Percentiles rank a stretch among this genome's conserved stretches.
These are phyloP conservation scores for Cladosporium sp. DNA, from an alignment of 2,329 filamentous ascomycete species.

Conservation along the genomic window DNA sequence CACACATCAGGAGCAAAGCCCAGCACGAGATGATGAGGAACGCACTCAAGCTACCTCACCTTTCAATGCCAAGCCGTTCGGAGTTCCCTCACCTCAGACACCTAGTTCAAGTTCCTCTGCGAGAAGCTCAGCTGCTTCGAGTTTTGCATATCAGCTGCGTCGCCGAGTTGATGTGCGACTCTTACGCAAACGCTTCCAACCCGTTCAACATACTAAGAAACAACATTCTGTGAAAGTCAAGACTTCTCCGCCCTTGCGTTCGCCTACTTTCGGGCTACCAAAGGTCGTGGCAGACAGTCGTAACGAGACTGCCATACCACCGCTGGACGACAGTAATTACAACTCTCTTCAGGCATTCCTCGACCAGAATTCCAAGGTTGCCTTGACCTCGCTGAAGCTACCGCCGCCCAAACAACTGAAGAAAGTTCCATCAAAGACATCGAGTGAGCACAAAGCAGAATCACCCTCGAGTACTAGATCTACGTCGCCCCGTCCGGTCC, in stretches of 20 bases:
- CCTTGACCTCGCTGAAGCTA: conserved; percentile 11
- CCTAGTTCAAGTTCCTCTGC: conserved; percentile 22
- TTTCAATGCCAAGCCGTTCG: conserved; percentile 5
- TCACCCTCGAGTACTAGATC: not conserved
- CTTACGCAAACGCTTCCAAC: conserved; percentile 32
- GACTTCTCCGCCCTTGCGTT: conserved; percentile 16
- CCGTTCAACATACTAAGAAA: conserved; percentile 28
- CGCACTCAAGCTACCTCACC: not conserved
- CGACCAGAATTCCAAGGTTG: not conserved
- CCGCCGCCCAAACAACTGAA: conserved; percentile 12
- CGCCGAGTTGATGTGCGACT: conserved; percentile 28
- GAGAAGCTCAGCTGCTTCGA: conserved; percentile 27
- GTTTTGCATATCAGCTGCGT: conserved; percentile 29
- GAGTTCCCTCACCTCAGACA: conserved; percentile 19
- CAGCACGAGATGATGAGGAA: not conserved
- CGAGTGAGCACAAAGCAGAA: not conserved
- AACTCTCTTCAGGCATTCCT: conserved; percentile 7
- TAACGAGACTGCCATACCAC: not conserved
- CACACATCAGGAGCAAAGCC: not conserved
- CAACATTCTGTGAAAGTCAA: not conserved
- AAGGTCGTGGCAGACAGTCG: conserved; percentile 32
- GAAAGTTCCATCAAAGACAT: not conserved
- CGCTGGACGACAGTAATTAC: not conserved
- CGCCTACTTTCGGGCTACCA: conserved; percentile 31
- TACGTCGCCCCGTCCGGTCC: not conserved